Base-by-base conservation (phyloP, 2,329 filamentous ascomycete genomes). In the Didymella keratinophila region DNA sequence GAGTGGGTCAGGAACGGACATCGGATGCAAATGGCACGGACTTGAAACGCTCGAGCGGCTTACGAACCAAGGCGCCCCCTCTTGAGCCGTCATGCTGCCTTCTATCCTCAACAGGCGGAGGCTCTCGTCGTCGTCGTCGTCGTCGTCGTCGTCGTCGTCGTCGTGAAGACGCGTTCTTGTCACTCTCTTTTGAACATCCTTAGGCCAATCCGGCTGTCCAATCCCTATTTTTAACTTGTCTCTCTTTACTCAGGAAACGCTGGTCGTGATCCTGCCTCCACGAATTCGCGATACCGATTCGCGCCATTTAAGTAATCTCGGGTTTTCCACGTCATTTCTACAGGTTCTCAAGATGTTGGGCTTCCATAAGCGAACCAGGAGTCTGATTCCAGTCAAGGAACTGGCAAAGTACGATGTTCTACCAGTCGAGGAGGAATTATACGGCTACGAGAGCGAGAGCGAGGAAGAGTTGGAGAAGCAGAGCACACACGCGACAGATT, bases 311-410 rank as follows among this genome's bases (percentile, higher is more conserved):
- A 42, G 30, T 54, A 46, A 25, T 42, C 20, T 34, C 56, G 37
- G 39, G 36, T 23, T 27, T 45, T 41, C 25, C 49, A 51, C 39
- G 46, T 51, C 41, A 41, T 32, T 52, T 48, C 10, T 30, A 34
- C 46, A n/a, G 36, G 14, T 53, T 49, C 30, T n/a, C 16, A 52
- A 30, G 41, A 80, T 81, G 79, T 73, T 81, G 64, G 77, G 78
- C 23, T 79, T 79, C 62, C 78, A 80, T 67, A 71, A 71, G 60
- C 72, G 78, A 48, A 76, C 71, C 55, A 72, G 79, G 55, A 78
- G 74, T 23, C 66, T 81, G 60, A 80, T 81, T 52, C 76, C 78
- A 16, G 77, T 80, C 39, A 78, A 78, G 64, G 73, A 78, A 56
- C 59, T 80, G 47, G 76, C 71, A 10, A 78, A 78, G 65, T 77